Conservation (phyloP, 257 asterid genomes). For the Orobanche coerulescens region DNA sequence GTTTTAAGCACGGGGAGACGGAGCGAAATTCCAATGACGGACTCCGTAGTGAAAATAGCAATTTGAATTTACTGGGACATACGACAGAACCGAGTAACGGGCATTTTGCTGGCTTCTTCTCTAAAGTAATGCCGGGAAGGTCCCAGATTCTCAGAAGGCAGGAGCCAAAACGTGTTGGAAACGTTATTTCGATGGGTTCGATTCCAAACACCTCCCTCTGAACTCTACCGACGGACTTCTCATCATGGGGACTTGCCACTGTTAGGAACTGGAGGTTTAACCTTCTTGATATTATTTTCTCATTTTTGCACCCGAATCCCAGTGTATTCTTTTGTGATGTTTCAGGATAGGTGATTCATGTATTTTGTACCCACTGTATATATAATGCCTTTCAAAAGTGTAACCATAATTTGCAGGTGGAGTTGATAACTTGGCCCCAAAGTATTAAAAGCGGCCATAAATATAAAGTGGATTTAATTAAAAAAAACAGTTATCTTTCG, state of each 20-base stretch:
- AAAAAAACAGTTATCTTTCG: too few relatives aligned
- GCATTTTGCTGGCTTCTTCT: slow-evolving; percentile 52
- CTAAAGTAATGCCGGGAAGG: slow-evolving; percentile 46
- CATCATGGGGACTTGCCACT: background rate
- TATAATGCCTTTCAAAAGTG: slow-evolving; percentile 18
- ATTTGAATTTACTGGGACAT: slow-evolving; percentile 24
- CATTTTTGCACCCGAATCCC: slow-evolving; percentile 7
- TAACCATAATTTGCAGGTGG: too few relatives aligned
- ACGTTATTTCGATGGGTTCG: slow-evolving; percentile 68
- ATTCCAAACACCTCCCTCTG: slow-evolving; percentile 56
- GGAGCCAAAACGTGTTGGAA: slow-evolving; percentile 29
- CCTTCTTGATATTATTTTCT: slow-evolving; percentile 14
- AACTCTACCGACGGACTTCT: slow-evolving; percentile 11
- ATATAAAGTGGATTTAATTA: too few relatives aligned
- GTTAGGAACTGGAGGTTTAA: slow-evolving; percentile 13
- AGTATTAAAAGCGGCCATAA: too few relatives aligned
- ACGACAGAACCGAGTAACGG: slow-evolving; percentile 38
- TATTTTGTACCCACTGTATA: slow-evolving; percentile 9
- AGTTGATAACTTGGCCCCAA: too few relatives aligned
- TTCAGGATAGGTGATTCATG: slow-evolving; percentile 16
- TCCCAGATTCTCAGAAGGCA: slow-evolving; percentile 29
- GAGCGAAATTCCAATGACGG: slow-evolving; percentile 26
- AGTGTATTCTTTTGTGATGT: slow-evolving; percentile 22
- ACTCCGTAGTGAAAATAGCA: slow-evolving; percentile 19
- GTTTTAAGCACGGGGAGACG: slow-evolving; percentile 29